Conservation (phyloP, 352 stramenopile species). For the Pythium guiyangense region DNA sequence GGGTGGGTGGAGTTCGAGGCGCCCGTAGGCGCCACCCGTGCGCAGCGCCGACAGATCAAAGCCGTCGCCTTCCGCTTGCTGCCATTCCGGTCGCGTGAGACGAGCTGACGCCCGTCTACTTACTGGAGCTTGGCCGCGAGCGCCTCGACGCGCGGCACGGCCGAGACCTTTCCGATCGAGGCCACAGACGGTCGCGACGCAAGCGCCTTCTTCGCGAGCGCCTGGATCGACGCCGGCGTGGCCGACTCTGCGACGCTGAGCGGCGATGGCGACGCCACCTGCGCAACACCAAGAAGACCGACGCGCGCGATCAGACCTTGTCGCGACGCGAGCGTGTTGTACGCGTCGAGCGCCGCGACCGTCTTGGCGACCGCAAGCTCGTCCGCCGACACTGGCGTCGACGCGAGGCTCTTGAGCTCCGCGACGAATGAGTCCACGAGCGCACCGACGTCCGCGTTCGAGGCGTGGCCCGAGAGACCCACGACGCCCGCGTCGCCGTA, state of each 20-base stretch:
- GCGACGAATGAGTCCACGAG: conserved; percentile 67
- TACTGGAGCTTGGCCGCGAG: conserved; percentile 80
- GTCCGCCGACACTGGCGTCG: conserved; percentile 48
- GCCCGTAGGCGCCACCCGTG: no score
- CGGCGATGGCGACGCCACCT: conserved; percentile 36
- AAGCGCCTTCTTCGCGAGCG: conserved; percentile 72
- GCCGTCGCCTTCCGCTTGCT: no score
- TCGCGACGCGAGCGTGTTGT: conserved; percentile 35
- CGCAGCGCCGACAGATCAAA: no score
- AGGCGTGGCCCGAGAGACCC: conserved; percentile 53
- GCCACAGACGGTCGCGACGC: conserved; percentile 70
- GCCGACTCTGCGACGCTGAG: conserved; percentile 30
- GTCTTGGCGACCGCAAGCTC: conserved; percentile 78
- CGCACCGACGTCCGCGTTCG: conserved; percentile 41
- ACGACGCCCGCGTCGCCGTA: conserved; percentile 66
- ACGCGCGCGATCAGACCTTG: conserved; percentile 36
- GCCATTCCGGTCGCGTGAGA: no score
- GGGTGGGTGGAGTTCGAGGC: no score
- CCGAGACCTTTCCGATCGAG: conserved; percentile 65
- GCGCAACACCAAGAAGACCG: conserved; percentile 33
- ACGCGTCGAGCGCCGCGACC: conserved; percentile 36
- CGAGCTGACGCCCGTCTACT: conserved; percentile 3
- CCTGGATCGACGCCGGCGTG: conserved; percentile 62
- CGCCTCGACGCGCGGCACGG: conserved; percentile 68
- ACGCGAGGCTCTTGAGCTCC: conserved; percentile 74